These are phyloP conservation scores for Blechomonas ayalai DNA, from an alignment of 208 protist species.

Conservation along the genomic window DNA sequence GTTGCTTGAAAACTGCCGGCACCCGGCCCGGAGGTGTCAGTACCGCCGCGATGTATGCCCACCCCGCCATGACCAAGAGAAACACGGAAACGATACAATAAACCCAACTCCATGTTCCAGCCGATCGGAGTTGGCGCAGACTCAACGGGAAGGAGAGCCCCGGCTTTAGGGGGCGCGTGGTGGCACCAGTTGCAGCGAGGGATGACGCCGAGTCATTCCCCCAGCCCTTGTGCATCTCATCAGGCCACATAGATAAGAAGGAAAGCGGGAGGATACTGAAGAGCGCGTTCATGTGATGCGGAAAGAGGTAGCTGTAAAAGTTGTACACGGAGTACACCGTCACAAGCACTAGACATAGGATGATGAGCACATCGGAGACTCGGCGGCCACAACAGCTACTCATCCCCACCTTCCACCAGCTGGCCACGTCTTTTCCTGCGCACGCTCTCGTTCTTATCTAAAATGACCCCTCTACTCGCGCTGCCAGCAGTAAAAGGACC, in stretches of 20 bases:
- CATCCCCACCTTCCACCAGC: neutral
- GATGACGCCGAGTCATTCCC: neutral
- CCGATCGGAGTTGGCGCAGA: constrained; percentile 1
- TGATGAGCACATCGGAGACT: constrained; percentile 40
- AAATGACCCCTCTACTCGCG: no score
- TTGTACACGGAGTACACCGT: constrained; percentile 63
- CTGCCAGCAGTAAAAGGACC: neutral
- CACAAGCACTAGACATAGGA: constrained; percentile 38
- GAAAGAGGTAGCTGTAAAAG: constrained; percentile 78
- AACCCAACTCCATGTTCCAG: constrained; percentile 27
- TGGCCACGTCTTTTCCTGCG: constrained; percentile 2
- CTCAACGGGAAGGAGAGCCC: neutral
- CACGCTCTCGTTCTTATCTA: neutral
- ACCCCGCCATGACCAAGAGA: constrained; percentile 50
- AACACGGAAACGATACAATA: constrained; percentile 50
- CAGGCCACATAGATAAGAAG: constrained; percentile 10
- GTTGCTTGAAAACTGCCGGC: constrained; percentile 61
- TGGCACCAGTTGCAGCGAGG: neutral
- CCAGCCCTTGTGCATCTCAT: constrained; percentile 9
- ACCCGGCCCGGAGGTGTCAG: constrained; percentile 55
- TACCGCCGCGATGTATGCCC: constrained; percentile 73
- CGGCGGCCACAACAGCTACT: constrained; percentile 26
- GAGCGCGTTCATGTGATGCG: constrained; percentile 32
- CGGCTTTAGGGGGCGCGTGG: neutral
- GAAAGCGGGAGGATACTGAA: constrained; percentile 9